These are phyloP conservation scores for Fonsecaea erecta DNA, from an alignment of 2,329 filamentous ascomycete genomes.

Conservation along the genomic window DNA sequence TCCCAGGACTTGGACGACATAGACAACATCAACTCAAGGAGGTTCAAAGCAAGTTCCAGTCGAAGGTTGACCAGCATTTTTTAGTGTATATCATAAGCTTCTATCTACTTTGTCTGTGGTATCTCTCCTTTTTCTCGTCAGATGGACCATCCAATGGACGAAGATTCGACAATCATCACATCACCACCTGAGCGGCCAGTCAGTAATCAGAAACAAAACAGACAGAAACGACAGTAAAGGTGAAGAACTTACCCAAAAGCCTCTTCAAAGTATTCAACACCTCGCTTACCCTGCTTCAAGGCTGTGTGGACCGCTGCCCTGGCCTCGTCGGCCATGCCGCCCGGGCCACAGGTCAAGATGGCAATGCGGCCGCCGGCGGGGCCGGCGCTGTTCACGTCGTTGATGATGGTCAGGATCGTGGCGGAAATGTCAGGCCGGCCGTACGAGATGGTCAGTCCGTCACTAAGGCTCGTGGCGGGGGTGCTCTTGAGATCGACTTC, in stretches of 20 bases:
- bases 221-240: neutral
- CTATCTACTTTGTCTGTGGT: neutral
- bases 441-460: conserved; percentile 38
- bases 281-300: conserved; percentile 41
- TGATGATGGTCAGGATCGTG: conserved; percentile 43
- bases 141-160: neutral
- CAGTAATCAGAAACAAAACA: neutral
- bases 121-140: neutral
- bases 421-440: conserved; percentile 48
- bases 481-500: conserved; percentile 16
- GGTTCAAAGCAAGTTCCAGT: too few relatives aligned
- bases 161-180: neutral
- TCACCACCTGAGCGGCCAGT: neutral
- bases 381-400: conserved; percentile 39
- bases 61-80: too few relatives aligned
- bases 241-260: conserved; percentile 46
- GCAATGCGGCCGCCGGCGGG: conserved; percentile 41
- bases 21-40: too few relatives aligned
- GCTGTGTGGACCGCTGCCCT: conserved; percentile 47
- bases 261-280: conserved; percentile 55
- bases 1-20: too few relatives aligned
- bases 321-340: conserved; percentile 52
- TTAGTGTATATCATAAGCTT: neutral
- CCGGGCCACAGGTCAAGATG: conserved; percentile 53
- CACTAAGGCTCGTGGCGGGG: conserved; percentile 1